Evolutionary conservation across 805 yeast species (phyloP).

Genomic region (Kazachstania viticola): DNA sequence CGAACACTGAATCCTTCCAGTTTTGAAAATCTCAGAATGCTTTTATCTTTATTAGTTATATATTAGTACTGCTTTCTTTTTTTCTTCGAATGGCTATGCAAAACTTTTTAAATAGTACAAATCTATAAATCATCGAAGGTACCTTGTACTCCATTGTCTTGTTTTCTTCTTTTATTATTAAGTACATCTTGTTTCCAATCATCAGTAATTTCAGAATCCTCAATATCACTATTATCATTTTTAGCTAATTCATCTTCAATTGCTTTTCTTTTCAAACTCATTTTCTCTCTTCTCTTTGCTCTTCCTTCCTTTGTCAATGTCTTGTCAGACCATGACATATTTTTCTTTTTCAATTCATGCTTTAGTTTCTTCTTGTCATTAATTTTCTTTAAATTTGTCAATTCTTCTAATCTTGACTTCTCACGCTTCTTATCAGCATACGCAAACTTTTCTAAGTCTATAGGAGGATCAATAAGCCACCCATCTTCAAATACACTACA

Average conservation of each 20-base stretch:
- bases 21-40: slow-evolving; percentile 9
- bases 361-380: slow-evolving; percentile 29
- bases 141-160: slow-evolving; percentile 34
- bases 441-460: slow-evolving; percentile 57
- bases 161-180: slow-evolving; percentile 50
- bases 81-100: background rate
- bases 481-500: slow-evolving; percentile 37
- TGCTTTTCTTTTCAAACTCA: slow-evolving; percentile 44
- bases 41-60: too few species aligned
- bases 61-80: background rate
- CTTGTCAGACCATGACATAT: slow-evolving; percentile 75
- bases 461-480: slow-evolving; percentile 47
- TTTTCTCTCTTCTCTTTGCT: slow-evolving; percentile 53
- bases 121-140: slow-evolving; percentile 46
- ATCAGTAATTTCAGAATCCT: slow-evolving; percentile 34
- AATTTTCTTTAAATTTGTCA: slow-evolving; percentile 35
- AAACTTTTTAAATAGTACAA: too few species aligned
- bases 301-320: slow-evolving; percentile 49
- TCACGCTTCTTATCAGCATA: slow-evolving; percentile 62
- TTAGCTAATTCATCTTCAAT: slow-evolving; percentile 39
- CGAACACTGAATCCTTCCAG: slow-evolving; percentile 34
- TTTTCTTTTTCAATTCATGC: slow-evolving; percentile 37
- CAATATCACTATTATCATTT: slow-evolving; percentile 32
- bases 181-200: slow-evolving; percentile 87
- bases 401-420: slow-evolving; percentile 42